These are phyloP conservation scores for Aspergillus leporis DNA, from an alignment of 495 filamentous ascomycete genomes.

Conservation along the genomic window DNA sequence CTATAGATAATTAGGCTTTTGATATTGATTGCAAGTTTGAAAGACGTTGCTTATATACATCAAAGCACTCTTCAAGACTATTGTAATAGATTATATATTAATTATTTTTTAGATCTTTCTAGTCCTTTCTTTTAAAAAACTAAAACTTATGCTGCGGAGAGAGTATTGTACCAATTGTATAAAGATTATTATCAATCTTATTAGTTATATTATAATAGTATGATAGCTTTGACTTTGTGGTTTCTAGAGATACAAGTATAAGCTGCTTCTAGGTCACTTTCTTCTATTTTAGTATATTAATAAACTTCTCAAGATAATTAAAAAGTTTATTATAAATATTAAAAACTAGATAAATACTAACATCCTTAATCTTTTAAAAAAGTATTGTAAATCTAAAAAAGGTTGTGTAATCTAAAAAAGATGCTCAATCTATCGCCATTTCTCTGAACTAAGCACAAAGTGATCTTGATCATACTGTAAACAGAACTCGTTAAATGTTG, in stretches of 20 bases:
- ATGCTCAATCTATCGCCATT: slow-evolving; percentile 28
- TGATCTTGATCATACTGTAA: slow-evolving; percentile 8
- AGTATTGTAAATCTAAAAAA: slow-evolving; percentile 18
- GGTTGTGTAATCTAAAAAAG: slow-evolving; percentile 7
- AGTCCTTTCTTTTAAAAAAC: slow-evolving; percentile 13
- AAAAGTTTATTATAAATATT: too few species aligned
- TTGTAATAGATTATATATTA: too few species aligned
- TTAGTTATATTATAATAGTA: slow-evolving; percentile 21
- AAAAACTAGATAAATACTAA: slow-evolving; percentile 18
- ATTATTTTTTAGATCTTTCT: too few species aligned
- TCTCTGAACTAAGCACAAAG: slow-evolving; percentile 5
- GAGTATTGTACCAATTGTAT: slow-evolving; percentile 25
- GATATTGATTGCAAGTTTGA: too few species aligned
- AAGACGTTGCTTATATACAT: too few species aligned
- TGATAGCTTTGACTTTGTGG: slow-evolving; percentile 11
- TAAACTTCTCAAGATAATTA: slow-evolving; percentile 5
- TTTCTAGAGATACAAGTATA: slow-evolving; percentile 15
- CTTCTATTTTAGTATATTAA: not conserved
- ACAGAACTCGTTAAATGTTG: slow-evolving; percentile 15
- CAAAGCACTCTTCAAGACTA: too few species aligned
- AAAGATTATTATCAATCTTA: slow-evolving; percentile 13
- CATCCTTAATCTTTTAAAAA: slow-evolving; percentile 18
- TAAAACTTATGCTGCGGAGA: slow-evolving; percentile 21
- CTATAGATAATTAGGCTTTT: too few species aligned
- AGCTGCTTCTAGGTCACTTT: slow-evolving; percentile 10